Conservation (phyloP, 192 early-diverging fungal genomes). For the Umbelopsis vinacea region DNA sequence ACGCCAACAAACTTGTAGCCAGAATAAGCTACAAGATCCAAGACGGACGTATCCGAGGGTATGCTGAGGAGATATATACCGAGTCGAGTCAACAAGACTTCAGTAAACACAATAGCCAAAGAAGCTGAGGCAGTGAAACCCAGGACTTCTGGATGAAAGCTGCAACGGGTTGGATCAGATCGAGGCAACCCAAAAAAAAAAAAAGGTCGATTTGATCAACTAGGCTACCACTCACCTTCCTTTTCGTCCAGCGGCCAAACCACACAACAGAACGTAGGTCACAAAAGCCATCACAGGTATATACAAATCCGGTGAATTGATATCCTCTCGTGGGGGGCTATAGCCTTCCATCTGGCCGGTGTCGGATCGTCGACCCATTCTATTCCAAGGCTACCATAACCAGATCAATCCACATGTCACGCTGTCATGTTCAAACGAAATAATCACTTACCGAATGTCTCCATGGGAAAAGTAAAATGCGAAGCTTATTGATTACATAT, state of each 20-base stretch:
- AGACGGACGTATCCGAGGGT: slow-evolving; percentile 75
- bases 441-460: slow-evolving; percentile 67
- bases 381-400: slow-evolving; percentile 70
- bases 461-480: slow-evolving; percentile 89
- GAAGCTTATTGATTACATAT: slow-evolving; percentile 90
- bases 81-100: slow-evolving; percentile 83
- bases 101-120: slow-evolving; percentile 75
- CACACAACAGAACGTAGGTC: slow-evolving; percentile 84
- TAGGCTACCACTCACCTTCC: slow-evolving; percentile 58
- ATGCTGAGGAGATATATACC: slow-evolving; percentile 90
- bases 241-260: slow-evolving; percentile 64
- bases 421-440: not conserved
- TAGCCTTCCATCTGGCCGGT: slow-evolving; percentile 80
- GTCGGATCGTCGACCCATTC: slow-evolving; percentile 75
- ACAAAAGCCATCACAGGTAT: slow-evolving; percentile 96
- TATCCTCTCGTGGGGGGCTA: slow-evolving; percentile 86
- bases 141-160: slow-evolving; percentile 87
- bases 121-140: slow-evolving; percentile 86
- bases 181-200: too few relatives aligned
- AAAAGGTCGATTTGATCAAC: too few relatives aligned
- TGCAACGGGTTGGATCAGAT: slow-evolving; percentile 23
- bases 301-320: slow-evolving; percentile 96
- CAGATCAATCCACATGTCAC: not conserved
- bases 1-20: slow-evolving; percentile 95
- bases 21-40: slow-evolving; percentile 88